A percentile compares a stretch with the other conserved stretches of the same genome.
Conservation (phyloP, 2,329 filamentous ascomycete species). For the Lasiodiplodia citricola region DNA sequence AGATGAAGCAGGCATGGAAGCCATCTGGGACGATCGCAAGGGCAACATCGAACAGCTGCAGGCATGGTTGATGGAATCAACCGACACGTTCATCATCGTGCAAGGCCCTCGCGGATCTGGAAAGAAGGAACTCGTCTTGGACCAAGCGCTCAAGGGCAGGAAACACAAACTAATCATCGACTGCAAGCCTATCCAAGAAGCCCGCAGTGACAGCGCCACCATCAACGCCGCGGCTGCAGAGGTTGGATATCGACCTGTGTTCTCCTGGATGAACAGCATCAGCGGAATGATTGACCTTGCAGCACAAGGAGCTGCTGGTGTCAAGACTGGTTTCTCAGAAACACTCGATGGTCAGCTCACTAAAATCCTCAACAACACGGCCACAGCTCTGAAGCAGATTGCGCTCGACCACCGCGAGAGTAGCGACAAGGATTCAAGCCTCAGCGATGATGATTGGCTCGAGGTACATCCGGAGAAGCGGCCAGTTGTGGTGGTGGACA, state of each 20-base stretch:
- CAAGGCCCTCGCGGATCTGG: conserved; percentile 91
- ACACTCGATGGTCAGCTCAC: conserved; percentile 86
- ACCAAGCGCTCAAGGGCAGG: conserved; percentile 78
- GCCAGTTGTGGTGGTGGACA: conserved; percentile 87
- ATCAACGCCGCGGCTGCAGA: conserved; percentile 80
- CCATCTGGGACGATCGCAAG: conserved; percentile 87
- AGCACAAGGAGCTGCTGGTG: conserved; percentile 89
- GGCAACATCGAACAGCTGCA: conserved; percentile 81
- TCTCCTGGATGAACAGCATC: conserved; percentile 95
- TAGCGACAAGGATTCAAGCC: conserved; percentile 71
- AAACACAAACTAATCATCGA: conserved; percentile 84
- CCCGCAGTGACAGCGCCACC: conserved; percentile 82
- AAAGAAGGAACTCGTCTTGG: conserved; percentile 84
- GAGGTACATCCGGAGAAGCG: conserved; percentile 85
- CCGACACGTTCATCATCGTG: conserved; percentile 91
- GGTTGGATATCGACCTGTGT: conserved; percentile 90
- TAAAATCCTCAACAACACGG: conserved; percentile 88
- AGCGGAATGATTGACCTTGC: conserved; percentile 92
- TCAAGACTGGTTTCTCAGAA: conserved; percentile 93
- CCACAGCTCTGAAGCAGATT: conserved; percentile 77
- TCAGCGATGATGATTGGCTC: conserved; percentile 84
- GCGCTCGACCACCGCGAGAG: conserved; percentile 73
- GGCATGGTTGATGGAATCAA: conserved; percentile 84
- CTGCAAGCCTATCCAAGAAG: conserved; percentile 91
- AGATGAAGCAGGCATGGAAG: conserved; percentile 73